Percentiles rank a stretch among this genome's conserved stretches.
phyloP scores from a whole-genome alignment of 2,329 filamentous ascomycete genomes.

The Arthroderma uncinatum region DNA sequence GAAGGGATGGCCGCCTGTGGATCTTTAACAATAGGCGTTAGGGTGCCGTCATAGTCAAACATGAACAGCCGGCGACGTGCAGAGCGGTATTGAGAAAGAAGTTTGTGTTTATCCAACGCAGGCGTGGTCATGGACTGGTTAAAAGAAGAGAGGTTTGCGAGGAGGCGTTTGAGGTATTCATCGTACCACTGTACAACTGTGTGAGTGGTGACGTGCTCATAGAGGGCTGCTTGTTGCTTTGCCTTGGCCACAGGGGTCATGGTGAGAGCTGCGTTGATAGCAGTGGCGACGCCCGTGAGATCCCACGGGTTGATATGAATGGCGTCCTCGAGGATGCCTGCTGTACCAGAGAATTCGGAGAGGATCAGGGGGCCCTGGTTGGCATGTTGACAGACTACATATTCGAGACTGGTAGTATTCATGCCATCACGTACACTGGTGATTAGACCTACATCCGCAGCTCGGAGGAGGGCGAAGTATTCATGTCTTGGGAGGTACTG shows the following conservation, averaged over 20 bases:
- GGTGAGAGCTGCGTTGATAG: slow-evolving; percentile 69
- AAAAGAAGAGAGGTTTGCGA: slow-evolving; percentile 68
- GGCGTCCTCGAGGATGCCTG: slow-evolving; percentile 70
- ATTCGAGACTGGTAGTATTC: slow-evolving; percentile 95
- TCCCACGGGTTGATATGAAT: slow-evolving; percentile 98
- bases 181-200: slow-evolving; percentile 80
- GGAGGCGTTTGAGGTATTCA: slow-evolving; percentile 64
- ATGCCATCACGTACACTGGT: slow-evolving; percentile 94
- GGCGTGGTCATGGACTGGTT: slow-evolving; percentile 68
- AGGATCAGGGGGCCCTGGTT: slow-evolving; percentile 80
- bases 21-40: slow-evolving; percentile 90
- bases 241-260: slow-evolving; percentile 58
- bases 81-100: slow-evolving; percentile 63
- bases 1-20: slow-evolving; percentile 82
- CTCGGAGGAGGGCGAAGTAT: slow-evolving; percentile 85
- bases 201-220: slow-evolving; percentile 72
- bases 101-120: slow-evolving; percentile 59
- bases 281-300: slow-evolving; percentile 66
- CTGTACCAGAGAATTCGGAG: slow-evolving; percentile 92
- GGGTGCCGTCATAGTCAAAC: slow-evolving; percentile 97
- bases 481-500: slow-evolving; percentile 84
- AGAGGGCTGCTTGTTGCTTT: slow-evolving; percentile 62
- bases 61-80: slow-evolving; percentile 80
- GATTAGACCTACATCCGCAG: slow-evolving; percentile 84
- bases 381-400: slow-evolving; percentile 82